Evolutionary conservation across 129 eudicot species (phyloP).

Genomic region (Ambrosia artemisiifolia): DNA sequence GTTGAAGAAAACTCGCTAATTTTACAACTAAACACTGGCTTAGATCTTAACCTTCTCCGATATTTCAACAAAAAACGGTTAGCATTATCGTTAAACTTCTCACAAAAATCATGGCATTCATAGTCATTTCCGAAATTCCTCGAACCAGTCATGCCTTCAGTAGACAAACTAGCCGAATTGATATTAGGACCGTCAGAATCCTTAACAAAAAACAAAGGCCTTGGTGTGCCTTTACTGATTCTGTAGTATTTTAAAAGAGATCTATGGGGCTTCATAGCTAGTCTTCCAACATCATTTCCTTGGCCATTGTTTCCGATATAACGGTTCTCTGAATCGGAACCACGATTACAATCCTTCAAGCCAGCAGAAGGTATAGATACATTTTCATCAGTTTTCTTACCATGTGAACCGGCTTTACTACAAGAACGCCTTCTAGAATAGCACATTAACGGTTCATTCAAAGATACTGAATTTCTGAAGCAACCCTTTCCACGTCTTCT

Average conservation of each 20-base stretch:
- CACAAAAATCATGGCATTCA: conserved; percentile 12
- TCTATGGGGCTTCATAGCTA: conserved; percentile 23
- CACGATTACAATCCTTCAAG: conserved; percentile 24
- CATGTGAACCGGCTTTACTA: conserved; percentile 7
- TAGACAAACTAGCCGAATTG: conserved; percentile 21
- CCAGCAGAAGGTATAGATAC: conserved; percentile 22
- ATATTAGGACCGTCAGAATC: conserved; percentile 22
- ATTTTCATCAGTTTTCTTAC: neutral
- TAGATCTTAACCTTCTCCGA: conserved; percentile 35
- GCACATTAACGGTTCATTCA: neutral
- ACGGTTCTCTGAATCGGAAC: conserved; percentile 16
- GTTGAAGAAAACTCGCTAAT: conserved; percentile 21
- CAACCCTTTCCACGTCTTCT: conserved; percentile 11
- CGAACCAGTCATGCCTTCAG: conserved; percentile 8
- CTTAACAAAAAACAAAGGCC: conserved; percentile 16
- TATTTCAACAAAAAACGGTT: conserved; percentile 38
- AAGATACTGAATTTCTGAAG: conserved; percentile 6
- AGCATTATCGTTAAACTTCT: conserved; percentile 15
- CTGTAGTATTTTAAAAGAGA: conserved; percentile 44
- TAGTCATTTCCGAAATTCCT: conserved; percentile 15
- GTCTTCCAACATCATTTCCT: conserved; percentile 26
- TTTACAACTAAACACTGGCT: conserved; percentile 23
- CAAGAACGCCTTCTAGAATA: conserved; percentile 18
- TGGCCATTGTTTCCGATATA: conserved; percentile 25
- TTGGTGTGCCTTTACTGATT: conserved; percentile 32